These are phyloP conservation scores for Ceratobasidium sp. DNA, from an alignment of 1,284 basidiomycete genomes.

Conservation along the genomic window DNA sequence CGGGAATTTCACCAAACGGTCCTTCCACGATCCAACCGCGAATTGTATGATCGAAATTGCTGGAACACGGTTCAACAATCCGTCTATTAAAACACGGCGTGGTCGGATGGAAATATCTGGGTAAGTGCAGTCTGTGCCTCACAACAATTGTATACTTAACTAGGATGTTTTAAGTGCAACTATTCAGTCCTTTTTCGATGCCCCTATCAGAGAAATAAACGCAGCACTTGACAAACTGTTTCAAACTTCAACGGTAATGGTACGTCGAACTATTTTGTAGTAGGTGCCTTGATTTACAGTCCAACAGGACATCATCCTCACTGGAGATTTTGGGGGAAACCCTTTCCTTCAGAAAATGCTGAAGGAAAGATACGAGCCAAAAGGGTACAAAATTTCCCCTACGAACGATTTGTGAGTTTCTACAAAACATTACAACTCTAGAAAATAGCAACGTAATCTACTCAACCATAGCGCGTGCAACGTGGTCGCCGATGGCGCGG, in stretches of 20 bases:
- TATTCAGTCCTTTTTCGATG: constrained; percentile 15
- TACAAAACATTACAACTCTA: neutral
- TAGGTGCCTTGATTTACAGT: no score
- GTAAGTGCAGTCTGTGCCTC: neutral
- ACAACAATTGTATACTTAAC: neutral
- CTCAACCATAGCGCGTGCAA: constrained; percentile 3
- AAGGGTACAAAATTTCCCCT: neutral
- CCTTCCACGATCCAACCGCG: neutral
- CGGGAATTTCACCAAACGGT: neutral
- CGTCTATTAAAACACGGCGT: neutral
- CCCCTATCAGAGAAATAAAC: neutral
- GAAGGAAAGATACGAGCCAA: neutral
- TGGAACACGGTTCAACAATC: neutral
- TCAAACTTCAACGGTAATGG: no score
- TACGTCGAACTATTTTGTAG: no score
- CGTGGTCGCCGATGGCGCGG: constrained; percentile 12
- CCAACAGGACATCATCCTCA: constrained; percentile 17
- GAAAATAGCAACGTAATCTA: neutral
- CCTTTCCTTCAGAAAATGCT: constrained; percentile 10
- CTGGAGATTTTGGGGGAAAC: constrained; percentile 20
- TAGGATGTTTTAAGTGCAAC: neutral
- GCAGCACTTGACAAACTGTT: no score
- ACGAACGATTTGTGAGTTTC: constrained; percentile 12
- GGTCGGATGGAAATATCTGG: neutral
- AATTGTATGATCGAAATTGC: neutral